phyloP scores from a whole-genome alignment of 768 basidiomycete genomes.

The Pisolithus tinctorius region DNA sequence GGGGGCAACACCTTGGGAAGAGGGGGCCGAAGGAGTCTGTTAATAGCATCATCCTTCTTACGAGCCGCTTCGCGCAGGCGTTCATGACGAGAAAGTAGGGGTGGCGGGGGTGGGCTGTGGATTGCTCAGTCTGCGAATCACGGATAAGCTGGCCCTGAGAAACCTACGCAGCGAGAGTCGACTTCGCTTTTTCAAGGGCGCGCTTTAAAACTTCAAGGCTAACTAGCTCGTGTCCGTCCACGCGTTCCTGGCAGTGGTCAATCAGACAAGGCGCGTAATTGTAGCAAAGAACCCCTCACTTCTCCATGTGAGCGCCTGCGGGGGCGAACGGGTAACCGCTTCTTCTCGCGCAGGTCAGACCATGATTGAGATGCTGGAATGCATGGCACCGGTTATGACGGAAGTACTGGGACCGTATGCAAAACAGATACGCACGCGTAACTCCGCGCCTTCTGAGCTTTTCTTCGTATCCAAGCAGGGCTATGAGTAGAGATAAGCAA shows the following conservation, averaged over 20 bases:
- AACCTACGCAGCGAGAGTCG: conserved; percentile 51
- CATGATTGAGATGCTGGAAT: conserved; percentile 45
- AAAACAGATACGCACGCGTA: conserved; percentile 32
- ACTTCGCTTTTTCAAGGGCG: conserved; percentile 53
- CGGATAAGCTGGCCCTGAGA: not conserved
- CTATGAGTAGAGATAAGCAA: conserved; percentile 24
- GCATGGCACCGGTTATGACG: not conserved
- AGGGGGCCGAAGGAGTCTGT: conserved; percentile 40
- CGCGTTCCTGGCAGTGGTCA: not conserved
- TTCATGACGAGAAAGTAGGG: conserved; percentile 53
- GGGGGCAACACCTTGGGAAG: conserved; percentile 52
- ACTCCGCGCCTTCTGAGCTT: conserved; percentile 33
- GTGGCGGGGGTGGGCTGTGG: conserved; percentile 36
- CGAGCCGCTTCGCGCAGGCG: conserved; percentile 44
- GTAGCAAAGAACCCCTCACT: conserved; percentile 23
- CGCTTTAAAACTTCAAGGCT: conserved; percentile 47
- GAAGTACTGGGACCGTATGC: conserved; percentile 1
- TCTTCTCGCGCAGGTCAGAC: conserved; percentile 35
- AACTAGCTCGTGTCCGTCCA: conserved; percentile 21
- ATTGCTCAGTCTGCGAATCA: not conserved
- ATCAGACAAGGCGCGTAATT: conserved; percentile 1
- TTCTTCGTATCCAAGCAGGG: conserved; percentile 41
- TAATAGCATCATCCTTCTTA: conserved; percentile 55
- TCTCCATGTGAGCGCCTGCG: conserved; percentile 39
- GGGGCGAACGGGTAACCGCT: conserved; percentile 16